Percentiles rank a stretch among this genome's conserved stretches.
Conservation (phyloP, 805 yeast species). For the Komagataella phaffii region DNA sequence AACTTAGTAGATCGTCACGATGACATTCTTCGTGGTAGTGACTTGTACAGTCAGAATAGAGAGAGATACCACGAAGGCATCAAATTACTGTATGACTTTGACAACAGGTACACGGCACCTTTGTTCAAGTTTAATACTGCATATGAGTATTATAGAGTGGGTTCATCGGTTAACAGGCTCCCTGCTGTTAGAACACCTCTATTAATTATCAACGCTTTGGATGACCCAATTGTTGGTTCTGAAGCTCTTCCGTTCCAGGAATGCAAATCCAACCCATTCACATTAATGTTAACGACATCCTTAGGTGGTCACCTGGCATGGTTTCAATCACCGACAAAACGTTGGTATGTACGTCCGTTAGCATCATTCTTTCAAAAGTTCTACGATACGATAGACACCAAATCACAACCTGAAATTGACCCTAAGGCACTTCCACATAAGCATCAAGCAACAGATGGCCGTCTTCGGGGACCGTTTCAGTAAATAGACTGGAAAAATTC, state of each 20-base stretch:
- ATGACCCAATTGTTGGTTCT: constrained; percentile 62
- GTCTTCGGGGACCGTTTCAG: not conserved
- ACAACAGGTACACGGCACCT: constrained; percentile 48
- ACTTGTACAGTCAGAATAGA: constrained; percentile 5
- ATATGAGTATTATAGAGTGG: constrained; percentile 50
- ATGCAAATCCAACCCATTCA: constrained; percentile 42
- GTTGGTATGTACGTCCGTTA: constrained; percentile 54
- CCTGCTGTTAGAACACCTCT: constrained; percentile 46
- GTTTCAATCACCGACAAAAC: constrained; percentile 42
- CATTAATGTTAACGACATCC: constrained; percentile 41
- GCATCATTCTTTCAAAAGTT: constrained; percentile 20
- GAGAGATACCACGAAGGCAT: constrained; percentile 9
- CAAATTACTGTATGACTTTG: constrained; percentile 39
- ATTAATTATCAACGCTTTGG: constrained; percentile 47
- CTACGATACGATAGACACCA: constrained; percentile 6
- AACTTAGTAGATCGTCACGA: constrained; percentile 28
- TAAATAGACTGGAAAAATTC: not conserved
- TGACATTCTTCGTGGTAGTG: constrained; percentile 20
- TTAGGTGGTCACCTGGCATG: constrained; percentile 82
- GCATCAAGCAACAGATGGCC: not conserved
- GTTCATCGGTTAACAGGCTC: constrained; percentile 42
- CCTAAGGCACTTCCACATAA: not conserved
- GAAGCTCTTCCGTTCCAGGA: constrained; percentile 37
- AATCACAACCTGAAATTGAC: not conserved
- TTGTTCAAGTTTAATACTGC: constrained; percentile 54